These are phyloP conservation scores for Sordariomycetes sp. DNA, from an alignment of 2,329 filamentous ascomycete genomes.

Conservation along the genomic window DNA sequence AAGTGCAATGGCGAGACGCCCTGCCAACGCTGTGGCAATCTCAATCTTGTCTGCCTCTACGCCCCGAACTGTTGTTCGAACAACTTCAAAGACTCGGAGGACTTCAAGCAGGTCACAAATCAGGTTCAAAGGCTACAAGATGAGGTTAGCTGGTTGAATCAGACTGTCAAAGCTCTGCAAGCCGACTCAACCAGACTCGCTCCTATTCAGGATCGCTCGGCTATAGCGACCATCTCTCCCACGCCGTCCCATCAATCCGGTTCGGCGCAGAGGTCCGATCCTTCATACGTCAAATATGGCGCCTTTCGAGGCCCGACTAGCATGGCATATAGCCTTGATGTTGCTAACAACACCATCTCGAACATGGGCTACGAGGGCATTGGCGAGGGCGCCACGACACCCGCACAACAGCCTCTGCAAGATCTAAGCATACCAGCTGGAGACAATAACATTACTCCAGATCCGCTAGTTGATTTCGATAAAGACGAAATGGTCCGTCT, in stretches of 20 bases:
- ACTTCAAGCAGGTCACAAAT: constrained; percentile 73
- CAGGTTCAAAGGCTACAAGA: constrained; percentile 72
- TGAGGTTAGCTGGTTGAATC: constrained; percentile 71
- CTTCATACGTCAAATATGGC: constrained; percentile 44
- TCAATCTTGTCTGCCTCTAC: constrained; percentile 58
- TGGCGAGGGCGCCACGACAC: constrained; percentile 37
- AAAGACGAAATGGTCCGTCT: constrained; percentile 74
- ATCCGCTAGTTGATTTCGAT: constrained; percentile 69
- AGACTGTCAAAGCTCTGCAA: constrained; percentile 61
- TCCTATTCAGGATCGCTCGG: constrained; percentile 31
- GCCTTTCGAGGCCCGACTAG: constrained; percentile 81
- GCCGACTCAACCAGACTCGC: constrained; percentile 37
- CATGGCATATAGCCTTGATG: constrained; percentile 73
- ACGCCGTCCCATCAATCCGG: constrained; percentile 28
- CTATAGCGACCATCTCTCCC: constrained; percentile 33
- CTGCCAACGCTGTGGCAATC: constrained; percentile 59
- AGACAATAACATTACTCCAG: constrained; percentile 22
- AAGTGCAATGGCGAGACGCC: constrained; percentile 65
- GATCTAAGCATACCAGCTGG: constrained; percentile 4
- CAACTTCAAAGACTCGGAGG: constrained; percentile 86
- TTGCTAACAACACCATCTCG: constrained; percentile 78
- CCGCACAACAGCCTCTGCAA: not conserved
- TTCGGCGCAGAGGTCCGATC: constrained; percentile 26
- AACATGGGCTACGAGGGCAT: constrained; percentile 76
- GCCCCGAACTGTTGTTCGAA: constrained; percentile 59